These are phyloP conservation scores for Fusarium staphyleae DNA, from an alignment of 2,329 filamentous ascomycete genomes.

Conservation along the genomic window DNA sequence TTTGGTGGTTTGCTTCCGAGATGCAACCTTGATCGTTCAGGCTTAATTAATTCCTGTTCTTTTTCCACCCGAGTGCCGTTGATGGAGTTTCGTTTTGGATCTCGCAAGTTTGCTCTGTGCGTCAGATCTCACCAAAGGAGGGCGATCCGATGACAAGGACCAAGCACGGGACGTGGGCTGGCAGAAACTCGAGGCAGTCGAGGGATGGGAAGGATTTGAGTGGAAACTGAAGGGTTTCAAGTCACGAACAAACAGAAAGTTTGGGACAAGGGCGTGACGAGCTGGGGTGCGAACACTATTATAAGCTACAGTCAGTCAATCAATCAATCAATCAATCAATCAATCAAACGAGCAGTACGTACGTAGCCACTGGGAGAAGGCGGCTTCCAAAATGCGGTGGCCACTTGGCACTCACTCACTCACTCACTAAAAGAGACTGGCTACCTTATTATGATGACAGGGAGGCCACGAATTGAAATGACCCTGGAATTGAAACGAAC, in stretches of 20 bases:
- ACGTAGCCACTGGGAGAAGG: not conserved
- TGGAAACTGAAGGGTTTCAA: constrained; percentile 35
- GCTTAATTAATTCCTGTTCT: constrained; percentile 15
- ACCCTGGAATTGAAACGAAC: constrained; percentile 35
- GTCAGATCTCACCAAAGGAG: constrained; percentile 37
- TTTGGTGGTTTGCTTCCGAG: constrained; percentile 3
- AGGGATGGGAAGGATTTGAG: constrained; percentile 22
- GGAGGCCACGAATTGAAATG: constrained; percentile 3
- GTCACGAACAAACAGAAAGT: constrained; percentile 38
- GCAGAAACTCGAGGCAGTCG: constrained; percentile 26
- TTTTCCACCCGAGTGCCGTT: constrained; percentile 12
- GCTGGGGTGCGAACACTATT: constrained; percentile 25
- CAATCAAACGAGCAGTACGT: too few species aligned
- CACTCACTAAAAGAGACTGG: constrained; percentile 11
- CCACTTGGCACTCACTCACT: constrained; percentile 10
- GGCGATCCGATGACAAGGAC: constrained; percentile 37
- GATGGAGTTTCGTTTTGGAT: constrained; percentile 31
- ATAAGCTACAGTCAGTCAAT: constrained; percentile 20
- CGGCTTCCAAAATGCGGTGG: constrained; percentile 15
- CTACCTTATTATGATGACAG: not conserved
- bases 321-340: not conserved
- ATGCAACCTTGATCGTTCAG: constrained; percentile 7
- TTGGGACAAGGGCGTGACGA: constrained; percentile 27
- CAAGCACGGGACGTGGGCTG: constrained; percentile 36
- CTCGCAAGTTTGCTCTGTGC: constrained; percentile 37